Evolutionary conservation across 306 rosid species (phyloP), one percentile per base, ranked within the genome.

Genomic region (Vigna radiata): DNA sequence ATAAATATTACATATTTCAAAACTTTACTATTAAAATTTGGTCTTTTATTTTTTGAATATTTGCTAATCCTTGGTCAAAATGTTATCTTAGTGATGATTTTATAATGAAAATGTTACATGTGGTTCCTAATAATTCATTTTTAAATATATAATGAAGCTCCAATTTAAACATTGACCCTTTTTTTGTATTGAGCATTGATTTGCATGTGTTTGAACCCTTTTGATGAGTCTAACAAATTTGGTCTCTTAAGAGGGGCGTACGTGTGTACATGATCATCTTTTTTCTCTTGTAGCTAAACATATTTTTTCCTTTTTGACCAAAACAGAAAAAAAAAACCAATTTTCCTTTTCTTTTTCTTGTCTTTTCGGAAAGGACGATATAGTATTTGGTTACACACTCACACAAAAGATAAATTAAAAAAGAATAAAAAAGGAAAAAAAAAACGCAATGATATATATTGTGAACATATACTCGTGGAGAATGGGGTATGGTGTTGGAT

Each of bases 261-360:
- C 43, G 44, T 29, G 59, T 53, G 21, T 29, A 60, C 43, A 60
- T 29, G 43, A 60, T 60, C 12, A 7, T 31, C 65, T 27, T 60
- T 14, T 60, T 7, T 9, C 66, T 60, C 43, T 59, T 27, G 19
- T 10, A 59, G 11, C 11, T 14, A 13, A 25, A 25, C 39, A 59
- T 59, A 18, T 59, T 58, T 58, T 33, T 33, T 5, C 64, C 21
- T 60, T 15, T 60, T 60, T 29, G 66, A 29, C 66, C 66, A 29
- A 60, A 60, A 60, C 17, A 15, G 27, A 29, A 29, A 59, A 12
- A 53, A 29, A 12, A 1, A 29, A 33, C 3, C 33, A 12, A 15
- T 14, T 60, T 53, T 8, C 27, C 27, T 53, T 8, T 53, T 7
- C 21, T 29, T 58, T 58, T 60, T 60, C 66, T 60, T 29, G 43